Evolutionary conservation across 2,329 filamentous ascomycete genomes (phyloP).

Genomic region (Ceratocystis eucalypticola): DNA sequence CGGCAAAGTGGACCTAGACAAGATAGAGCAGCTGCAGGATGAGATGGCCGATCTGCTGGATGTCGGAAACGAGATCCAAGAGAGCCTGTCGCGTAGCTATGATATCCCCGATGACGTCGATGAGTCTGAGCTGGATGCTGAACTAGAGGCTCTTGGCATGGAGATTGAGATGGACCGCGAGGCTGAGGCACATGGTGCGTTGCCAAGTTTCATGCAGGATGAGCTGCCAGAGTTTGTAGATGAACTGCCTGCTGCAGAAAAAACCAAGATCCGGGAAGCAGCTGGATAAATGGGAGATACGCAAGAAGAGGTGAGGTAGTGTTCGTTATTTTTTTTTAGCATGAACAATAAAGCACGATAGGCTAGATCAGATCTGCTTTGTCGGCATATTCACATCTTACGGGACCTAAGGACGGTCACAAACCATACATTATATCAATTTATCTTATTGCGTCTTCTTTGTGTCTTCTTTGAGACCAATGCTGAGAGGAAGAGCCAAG

Average conservation of each 20-base stretch:
- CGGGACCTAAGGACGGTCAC: neutral
- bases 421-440: neutral
- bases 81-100: constrained; percentile 79
- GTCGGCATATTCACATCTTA: neutral
- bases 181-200: constrained; percentile 40
- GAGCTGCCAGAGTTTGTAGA: constrained; percentile 86
- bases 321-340: neutral
- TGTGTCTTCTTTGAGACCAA: neutral
- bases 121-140: constrained; percentile 89
- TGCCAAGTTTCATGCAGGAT: constrained; percentile 82
- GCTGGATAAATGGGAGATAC: constrained; percentile 34
- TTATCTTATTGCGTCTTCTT: neutral
- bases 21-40: constrained; percentile 95
- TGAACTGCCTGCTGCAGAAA: constrained; percentile 60
- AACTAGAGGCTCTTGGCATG: constrained; percentile 84
- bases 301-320: neutral
- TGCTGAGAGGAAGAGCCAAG: neutral
- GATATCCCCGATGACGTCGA: constrained; percentile 95
- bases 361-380: neutral
- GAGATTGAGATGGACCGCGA: constrained; percentile 79
- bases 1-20: constrained; percentile 91
- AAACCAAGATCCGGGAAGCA: constrained; percentile 73
- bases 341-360: too few species aligned
- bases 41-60: constrained; percentile 99
- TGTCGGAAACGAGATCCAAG: constrained; percentile 95